These are phyloP conservation scores for Tetrapyrgos nigripes DNA, from an alignment of 1,284 basidiomycete species.

Conservation along the genomic window DNA sequence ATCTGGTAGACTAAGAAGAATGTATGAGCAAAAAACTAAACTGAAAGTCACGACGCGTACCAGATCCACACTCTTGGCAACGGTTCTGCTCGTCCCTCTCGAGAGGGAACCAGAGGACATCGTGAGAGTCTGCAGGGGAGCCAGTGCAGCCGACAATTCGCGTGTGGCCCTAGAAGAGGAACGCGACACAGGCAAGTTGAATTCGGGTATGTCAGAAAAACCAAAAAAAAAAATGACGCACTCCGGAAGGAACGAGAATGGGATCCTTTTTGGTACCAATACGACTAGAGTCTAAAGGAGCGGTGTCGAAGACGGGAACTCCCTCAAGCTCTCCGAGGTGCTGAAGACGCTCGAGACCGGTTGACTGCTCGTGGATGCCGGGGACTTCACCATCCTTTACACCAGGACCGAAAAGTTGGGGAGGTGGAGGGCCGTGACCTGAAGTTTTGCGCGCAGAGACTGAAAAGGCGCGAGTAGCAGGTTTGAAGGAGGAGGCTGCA, in stretches of 20 bases:
- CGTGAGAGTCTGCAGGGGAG: constrained; percentile 90
- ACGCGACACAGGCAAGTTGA: constrained; percentile 4
- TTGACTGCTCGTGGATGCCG: constrained; percentile 90
- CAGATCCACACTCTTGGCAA: constrained; percentile 92
- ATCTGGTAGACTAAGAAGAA: constrained; percentile 56
- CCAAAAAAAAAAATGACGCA: constrained; percentile 50
- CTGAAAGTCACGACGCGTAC: constrained; percentile 47
- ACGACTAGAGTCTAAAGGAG: constrained; percentile 86
- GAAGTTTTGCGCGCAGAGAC: constrained; percentile 57
- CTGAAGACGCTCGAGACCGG: constrained; percentile 96
- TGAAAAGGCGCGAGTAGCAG: constrained; percentile 58
- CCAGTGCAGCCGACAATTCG: constrained; percentile 94
- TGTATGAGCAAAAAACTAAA: constrained; percentile 18
- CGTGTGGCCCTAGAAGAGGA: constrained; percentile 65
- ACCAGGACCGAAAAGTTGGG: constrained; percentile 77
- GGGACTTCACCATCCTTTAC: constrained; percentile 81
- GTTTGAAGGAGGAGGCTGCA: constrained; percentile 13
- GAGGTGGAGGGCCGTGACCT: constrained; percentile 60
- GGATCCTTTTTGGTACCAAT: constrained; percentile 91
- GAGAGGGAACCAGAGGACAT: constrained; percentile 84
- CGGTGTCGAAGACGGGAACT: constrained; percentile 90
- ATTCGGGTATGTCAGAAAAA: constrained; percentile 4
- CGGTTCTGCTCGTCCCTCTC: constrained; percentile 73
- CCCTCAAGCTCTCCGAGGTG: constrained; percentile 90
- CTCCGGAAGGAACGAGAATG: constrained; percentile 87